phyloP scores from a whole-genome alignment of 2,329 filamentous ascomycete species.

The Aspergillus sp. region DNA sequence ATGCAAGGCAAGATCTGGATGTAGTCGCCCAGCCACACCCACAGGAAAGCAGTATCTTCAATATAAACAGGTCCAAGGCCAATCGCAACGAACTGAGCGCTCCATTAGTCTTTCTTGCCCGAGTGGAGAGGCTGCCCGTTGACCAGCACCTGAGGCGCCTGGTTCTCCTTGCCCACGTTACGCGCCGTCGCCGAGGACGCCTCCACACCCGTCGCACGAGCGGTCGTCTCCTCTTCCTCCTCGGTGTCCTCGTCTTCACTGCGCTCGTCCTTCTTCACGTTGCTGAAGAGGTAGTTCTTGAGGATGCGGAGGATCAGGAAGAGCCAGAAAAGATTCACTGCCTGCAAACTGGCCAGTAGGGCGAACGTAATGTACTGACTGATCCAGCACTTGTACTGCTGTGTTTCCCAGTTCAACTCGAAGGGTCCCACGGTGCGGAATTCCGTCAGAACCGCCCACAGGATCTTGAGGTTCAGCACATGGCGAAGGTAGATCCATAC shows the following conservation, averaged over 20 bases:
- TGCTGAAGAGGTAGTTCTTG: constrained; percentile 41
- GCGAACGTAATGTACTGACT: constrained; percentile 47
- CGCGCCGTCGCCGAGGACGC: constrained; percentile 19
- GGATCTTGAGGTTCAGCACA: constrained; percentile 53
- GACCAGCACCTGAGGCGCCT: constrained; percentile 34
- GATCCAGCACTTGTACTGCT: constrained; percentile 50
- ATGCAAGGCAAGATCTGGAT: not conserved
- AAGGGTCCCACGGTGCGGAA: constrained; percentile 48
- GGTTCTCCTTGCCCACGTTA: constrained; percentile 27
- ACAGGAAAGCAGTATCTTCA: not conserved
- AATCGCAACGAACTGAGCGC: not conserved
- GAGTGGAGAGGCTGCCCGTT: constrained; percentile 37
- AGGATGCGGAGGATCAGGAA: constrained; percentile 45
- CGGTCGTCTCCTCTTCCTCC: constrained; percentile 27
- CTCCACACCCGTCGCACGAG: constrained; percentile 26
- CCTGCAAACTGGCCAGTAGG: constrained; percentile 44
- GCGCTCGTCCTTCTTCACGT: constrained; percentile 40
- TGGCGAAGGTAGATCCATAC: constrained; percentile 90
- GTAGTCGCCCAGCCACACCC: not conserved
- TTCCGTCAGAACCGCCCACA: constrained; percentile 46
- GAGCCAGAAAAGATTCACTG: constrained; percentile 47
- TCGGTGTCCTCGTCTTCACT: constrained; percentile 47
- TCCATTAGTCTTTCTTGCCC: not conserved
- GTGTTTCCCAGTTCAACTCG: constrained; percentile 48
- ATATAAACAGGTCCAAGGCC: not conserved